A percentile compares a stretch with the other conserved stretches of the same genome.
These are phyloP conservation scores for Poa pratensis DNA, from an alignment of 176 grass and related monocot species.

Conservation along the genomic window DNA sequence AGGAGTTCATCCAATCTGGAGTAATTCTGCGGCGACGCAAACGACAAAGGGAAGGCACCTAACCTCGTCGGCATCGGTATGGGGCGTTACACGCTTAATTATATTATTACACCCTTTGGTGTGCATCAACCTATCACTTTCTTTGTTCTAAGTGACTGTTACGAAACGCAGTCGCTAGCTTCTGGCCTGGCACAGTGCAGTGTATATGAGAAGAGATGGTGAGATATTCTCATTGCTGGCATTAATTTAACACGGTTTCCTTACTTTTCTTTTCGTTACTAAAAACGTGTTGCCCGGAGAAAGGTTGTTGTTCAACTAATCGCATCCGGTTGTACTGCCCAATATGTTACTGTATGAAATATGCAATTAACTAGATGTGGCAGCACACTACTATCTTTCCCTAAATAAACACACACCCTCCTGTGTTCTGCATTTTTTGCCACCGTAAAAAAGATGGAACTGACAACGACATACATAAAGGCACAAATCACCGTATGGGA, in stretches of 20 bases:
- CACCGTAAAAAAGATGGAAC: neutral
- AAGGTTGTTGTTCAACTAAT: conserved; percentile 22
- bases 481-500: neutral
- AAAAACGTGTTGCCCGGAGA: conserved; percentile 18
- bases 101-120: conserved; percentile 23
- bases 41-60: conserved; percentile 55
- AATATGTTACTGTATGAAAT: neutral
- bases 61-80: conserved; percentile 45
- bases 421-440: neutral
- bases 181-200: conserved; percentile 13
- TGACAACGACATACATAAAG: neutral
- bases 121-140: conserved; percentile 31
- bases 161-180: conserved; percentile 32
- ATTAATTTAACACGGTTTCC: conserved; percentile 30
- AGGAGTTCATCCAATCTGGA: conserved; percentile 44
- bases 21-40: conserved; percentile 48
- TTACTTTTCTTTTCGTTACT: neutral
- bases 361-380: conserved; percentile 10
- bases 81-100: conserved; percentile 37
- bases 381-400: neutral
- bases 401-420: neutral
- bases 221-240: conserved; percentile 24
- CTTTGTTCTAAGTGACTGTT: conserved; percentile 32
- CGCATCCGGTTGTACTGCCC: neutral
- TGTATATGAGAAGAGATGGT: conserved; percentile 24